Conservation (phyloP, 2,329 filamentous ascomycete species). For the Fusarium dlaminii region DNA sequence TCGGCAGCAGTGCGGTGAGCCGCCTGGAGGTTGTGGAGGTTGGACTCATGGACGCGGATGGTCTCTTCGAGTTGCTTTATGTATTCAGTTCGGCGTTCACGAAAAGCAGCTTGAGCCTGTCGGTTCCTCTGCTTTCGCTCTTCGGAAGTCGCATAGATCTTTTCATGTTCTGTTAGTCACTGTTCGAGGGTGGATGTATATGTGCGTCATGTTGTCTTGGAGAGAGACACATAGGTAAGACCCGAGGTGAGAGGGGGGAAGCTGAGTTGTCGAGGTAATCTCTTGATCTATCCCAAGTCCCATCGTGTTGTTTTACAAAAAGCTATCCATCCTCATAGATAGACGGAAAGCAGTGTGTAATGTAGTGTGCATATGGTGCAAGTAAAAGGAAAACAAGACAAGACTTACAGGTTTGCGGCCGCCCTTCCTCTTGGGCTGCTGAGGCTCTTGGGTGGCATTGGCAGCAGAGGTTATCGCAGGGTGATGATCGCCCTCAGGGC, state of each 20-base stretch:
- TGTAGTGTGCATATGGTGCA: not conserved
- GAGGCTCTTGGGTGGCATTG: conserved; percentile 58
- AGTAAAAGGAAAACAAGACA: conserved; percentile 5
- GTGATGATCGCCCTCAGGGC: conserved; percentile 64
- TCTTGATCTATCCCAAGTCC: not conserved
- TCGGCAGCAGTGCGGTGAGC: conserved; percentile 94
- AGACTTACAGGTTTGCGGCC: conserved; percentile 93
- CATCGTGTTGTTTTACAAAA: not conserved
- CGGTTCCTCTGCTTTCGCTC: conserved; percentile 97
- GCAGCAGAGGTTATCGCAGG: conserved; percentile 46
- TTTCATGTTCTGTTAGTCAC: conserved; percentile 27
- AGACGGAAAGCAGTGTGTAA: not conserved
- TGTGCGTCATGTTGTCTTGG: conserved; percentile 15
- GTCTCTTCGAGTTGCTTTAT: conserved; percentile 99
- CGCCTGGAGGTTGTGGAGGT: conserved; percentile 89
- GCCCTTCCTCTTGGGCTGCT: conserved; percentile 92
- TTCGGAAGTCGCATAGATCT: conserved; percentile 99
- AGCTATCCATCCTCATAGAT: not conserved
- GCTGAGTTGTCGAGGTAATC: not conserved
- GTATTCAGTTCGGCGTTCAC: conserved; percentile 96
- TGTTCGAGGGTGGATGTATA: conserved; percentile 1
- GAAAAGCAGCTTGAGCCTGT: conserved; percentile 96
- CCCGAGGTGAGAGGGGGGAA: conserved; percentile 6
- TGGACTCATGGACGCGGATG: conserved; percentile 96
- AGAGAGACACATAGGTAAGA: not conserved